Evolutionary conservation across 2,329 filamentous ascomycete species (phyloP).

Genomic region (Fusarium tanahbumbuense): DNA sequence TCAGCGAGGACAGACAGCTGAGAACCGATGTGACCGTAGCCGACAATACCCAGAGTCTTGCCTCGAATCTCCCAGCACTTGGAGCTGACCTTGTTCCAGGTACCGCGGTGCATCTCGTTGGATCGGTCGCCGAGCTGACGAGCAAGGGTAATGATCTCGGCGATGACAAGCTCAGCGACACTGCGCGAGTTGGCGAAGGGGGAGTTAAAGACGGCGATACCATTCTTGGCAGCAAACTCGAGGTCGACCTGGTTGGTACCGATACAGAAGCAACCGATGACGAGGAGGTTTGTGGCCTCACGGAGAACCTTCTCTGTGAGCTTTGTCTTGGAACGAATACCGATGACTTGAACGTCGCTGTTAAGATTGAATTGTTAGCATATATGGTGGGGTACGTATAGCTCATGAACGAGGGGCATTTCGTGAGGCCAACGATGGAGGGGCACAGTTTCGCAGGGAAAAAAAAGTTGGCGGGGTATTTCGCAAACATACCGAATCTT

Average conservation of each 20-base stretch:
- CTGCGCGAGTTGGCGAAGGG: conserved; percentile 98
- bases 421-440: conserved; percentile 20
- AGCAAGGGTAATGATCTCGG: conserved; percentile 90
- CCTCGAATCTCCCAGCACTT: conserved; percentile 99
- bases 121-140: conserved; percentile 94
- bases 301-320: conserved; percentile 85
- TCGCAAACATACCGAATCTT: conserved; percentile 81
- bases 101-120: conserved; percentile 91
- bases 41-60: conserved; percentile 96
- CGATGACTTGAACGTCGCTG: conserved; percentile 95
- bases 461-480: conserved; percentile 36
- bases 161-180: conserved; percentile 95
- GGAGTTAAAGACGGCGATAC: conserved; percentile 98
- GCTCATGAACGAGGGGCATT: conserved; percentile 26
- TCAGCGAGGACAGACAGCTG: conserved; percentile 96
- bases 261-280: conserved; percentile 98
- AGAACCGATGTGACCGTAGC: conserved; percentile 96
- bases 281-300: conserved; percentile 93
- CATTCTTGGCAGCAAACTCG: conserved; percentile 81
- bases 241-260: conserved; percentile 96
- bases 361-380: conserved; percentile 31
- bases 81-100: conserved; percentile 97
- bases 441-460: conserved; percentile 29
- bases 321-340: conserved; percentile 98
- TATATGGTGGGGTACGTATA: conserved; percentile 13